Base-by-base conservation (phyloP, 768 basidiomycete species). In the Mycena belliarum region DNA sequence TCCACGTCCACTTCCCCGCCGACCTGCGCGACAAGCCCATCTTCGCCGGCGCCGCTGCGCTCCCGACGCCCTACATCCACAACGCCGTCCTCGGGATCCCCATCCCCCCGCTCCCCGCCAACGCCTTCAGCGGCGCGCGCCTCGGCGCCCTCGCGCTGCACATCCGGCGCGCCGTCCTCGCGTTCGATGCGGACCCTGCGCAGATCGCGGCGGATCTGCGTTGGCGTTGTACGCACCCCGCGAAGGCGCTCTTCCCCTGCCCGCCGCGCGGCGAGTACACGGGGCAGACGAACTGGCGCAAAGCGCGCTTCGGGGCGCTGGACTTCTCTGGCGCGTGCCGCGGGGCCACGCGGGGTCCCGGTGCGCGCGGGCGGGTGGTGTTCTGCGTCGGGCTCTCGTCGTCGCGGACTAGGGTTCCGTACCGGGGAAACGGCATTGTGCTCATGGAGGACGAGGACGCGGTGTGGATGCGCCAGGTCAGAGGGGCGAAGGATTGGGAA, bases 361-460 rank as follows among this genome's bases (percentile, higher is more conserved):
- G 21, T 8, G 26, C 45, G 35, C 24, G 43, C 9, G n/a, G n/a
- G n/a, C n/a, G n/a, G n/a, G 45, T 48, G 45, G 8, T 42, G 18
- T 32, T 48, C 12, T 35, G 21, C 14, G 32, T 52, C n/a, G 14
- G n/a, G 5, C 21, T 33, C 8, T 3, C 21, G 9, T 14, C 29
- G 11, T 29, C 29, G n/a, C 29, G 29, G 29, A n/a, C n/a, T n/a
- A 32, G 29, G 29, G n/a, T 40, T 4, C 54, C 58, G 11, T 11
- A 49, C 21, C 43, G 43, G 3, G 54, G 53, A 4, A 20, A 2
- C 21, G 53, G 59, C 3, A 35, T 25, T 15, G 26, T 40, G 15
- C 18, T 60, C 23, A 35, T 51, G 16, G 59, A 60, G 43, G 48
- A 60, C 37, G 53, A 60, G 16, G 20, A 60, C 1, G 42, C 26